These are phyloP conservation scores for Pseudogymnoascus sp. DNA, from an alignment of 2,329 filamentous ascomycete genomes.

Conservation along the genomic window DNA sequence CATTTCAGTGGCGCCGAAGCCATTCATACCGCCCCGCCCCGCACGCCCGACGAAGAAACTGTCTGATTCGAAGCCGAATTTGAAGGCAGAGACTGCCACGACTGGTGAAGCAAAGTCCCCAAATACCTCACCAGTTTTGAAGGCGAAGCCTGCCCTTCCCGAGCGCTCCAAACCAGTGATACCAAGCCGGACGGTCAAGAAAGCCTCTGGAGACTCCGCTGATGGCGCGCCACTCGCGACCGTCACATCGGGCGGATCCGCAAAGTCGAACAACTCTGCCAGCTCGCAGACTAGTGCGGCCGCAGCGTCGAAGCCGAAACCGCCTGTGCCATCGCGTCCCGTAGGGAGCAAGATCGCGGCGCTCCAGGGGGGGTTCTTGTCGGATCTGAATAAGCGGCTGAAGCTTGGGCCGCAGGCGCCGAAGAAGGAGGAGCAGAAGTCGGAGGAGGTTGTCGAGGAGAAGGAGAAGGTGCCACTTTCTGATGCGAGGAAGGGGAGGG, in stretches of 20 bases:
- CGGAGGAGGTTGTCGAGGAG: constrained; percentile 48
- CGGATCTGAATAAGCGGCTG: constrained; percentile 82
- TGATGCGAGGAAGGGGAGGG: constrained; percentile 85
- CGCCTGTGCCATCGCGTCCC: constrained; percentile 70
- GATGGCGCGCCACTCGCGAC: constrained; percentile 23
- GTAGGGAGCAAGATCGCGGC: constrained; percentile 81
- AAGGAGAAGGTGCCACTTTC: constrained; percentile 69
- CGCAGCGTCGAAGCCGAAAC: constrained; percentile 61
- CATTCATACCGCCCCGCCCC: constrained; percentile 50
- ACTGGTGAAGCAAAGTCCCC: constrained; percentile 16
- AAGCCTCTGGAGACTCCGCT: constrained; percentile 32
- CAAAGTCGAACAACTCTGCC: constrained; percentile 22
- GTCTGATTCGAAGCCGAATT: constrained; percentile 29
- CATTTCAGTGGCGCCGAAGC: constrained; percentile 43
- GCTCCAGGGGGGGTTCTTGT: constrained; percentile 85
- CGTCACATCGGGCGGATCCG: constrained; percentile 22
- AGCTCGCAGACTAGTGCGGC: constrained; percentile 34
- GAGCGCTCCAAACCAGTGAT: constrained; percentile 35
- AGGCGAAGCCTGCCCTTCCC: constrained; percentile 23
- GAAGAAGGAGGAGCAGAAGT: constrained; percentile 61
- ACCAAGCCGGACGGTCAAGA: constrained; percentile 52
- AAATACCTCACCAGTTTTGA: constrained; percentile 21
- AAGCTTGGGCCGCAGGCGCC: constrained; percentile 74
- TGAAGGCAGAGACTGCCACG: constrained; percentile 19
- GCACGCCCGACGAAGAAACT: constrained; percentile 33